Evolutionary conservation across 129 eudicot genomes (phyloP).

Genomic region (Escallonia rubra): DNA sequence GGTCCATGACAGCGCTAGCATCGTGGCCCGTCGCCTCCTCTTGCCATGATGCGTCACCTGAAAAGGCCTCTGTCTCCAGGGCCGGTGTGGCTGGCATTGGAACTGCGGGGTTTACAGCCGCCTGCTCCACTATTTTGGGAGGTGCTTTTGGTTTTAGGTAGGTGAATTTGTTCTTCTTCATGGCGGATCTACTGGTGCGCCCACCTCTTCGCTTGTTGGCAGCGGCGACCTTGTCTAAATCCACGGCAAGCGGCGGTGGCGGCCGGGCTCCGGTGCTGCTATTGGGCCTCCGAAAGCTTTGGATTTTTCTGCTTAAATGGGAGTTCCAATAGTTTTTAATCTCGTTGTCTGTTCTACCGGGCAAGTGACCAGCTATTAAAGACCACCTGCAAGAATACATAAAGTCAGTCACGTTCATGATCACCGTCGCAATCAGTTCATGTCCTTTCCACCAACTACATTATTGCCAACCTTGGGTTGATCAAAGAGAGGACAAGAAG

Average conservation of each 20-base stretch:
- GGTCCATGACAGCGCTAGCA: not conserved
- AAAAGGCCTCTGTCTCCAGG: constrained; percentile 14
- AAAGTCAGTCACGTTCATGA: no score
- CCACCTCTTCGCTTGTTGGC: constrained; percentile 31
- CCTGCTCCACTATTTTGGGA: not conserved
- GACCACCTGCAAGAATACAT: constrained; percentile 54
- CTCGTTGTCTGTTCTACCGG: constrained; percentile 94
- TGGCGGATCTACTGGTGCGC: constrained; percentile 38
- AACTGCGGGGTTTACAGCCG: not conserved
- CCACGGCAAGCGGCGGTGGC: not conserved
- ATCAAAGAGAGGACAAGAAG: no score
- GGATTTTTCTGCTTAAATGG: constrained; percentile 57
- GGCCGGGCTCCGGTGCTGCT: not conserved
- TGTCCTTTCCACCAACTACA: no score
- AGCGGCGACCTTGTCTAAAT: not conserved
- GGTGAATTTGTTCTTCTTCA: constrained; percentile 36
- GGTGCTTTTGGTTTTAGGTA: not conserved
- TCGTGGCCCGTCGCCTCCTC: not conserved
- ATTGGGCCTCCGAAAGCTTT: constrained; percentile 24
- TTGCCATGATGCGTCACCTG: not conserved
- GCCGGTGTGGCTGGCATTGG: constrained; percentile 17
- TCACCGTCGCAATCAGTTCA: no score
- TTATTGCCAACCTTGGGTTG: no score
- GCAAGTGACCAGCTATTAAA: constrained; percentile 54
- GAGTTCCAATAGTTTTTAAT: constrained; percentile 88